Evolutionary conservation across 2,329 filamentous ascomycete genomes (phyloP).

Genomic region (Thelonectria discophora): DNA sequence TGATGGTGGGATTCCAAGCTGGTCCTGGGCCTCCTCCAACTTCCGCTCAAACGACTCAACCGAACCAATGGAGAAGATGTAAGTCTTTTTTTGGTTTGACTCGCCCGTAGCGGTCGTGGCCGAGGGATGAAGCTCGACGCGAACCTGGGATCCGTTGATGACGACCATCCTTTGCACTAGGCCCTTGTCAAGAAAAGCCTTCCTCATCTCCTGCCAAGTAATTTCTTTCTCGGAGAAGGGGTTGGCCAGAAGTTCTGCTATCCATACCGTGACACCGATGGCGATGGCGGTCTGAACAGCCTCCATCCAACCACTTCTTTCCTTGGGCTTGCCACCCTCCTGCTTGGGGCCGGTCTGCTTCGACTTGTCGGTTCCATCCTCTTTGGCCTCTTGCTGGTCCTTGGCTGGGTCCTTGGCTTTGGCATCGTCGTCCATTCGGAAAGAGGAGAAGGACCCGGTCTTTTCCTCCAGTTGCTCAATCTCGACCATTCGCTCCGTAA

Average conservation of each 20-base stretch:
- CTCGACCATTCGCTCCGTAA: conserved; percentile 49
- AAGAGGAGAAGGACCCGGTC: conserved; percentile 28
- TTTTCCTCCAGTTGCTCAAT: conserved; percentile 39
- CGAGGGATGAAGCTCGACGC: conserved; percentile 81
- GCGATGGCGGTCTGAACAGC: conserved; percentile 49
- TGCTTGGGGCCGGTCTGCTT: conserved; percentile 45
- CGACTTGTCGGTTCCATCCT: conserved; percentile 32
- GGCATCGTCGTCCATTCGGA: conserved; percentile 28
- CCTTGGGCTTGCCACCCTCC: conserved; percentile 45
- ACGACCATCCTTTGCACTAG: conserved; percentile 93
- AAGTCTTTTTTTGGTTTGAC: conserved; percentile 51
- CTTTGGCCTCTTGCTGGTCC: conserved; percentile 27
- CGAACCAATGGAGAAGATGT: conserved; percentile 96
- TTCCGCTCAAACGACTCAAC: conserved; percentile 91
- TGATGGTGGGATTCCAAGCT: conserved; percentile 84
- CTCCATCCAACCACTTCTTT: conserved; percentile 48
- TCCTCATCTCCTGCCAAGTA: conserved; percentile 96
- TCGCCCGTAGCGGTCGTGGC: conserved; percentile 53
- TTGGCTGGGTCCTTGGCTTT: conserved; percentile 33
- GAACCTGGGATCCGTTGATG: conserved; percentile 75
- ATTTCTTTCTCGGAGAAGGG: conserved; percentile 73
- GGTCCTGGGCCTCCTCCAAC: conserved; percentile 86
- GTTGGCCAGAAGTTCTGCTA: conserved; percentile 52
- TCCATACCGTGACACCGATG: conserved; percentile 64
- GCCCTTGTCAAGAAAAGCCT: conserved; percentile 93